Evolutionary conservation across 352 stramenopile species (phyloP), one percentile per base, ranked within the genome.

Genomic region (Globisporangium viniferum): DNA sequence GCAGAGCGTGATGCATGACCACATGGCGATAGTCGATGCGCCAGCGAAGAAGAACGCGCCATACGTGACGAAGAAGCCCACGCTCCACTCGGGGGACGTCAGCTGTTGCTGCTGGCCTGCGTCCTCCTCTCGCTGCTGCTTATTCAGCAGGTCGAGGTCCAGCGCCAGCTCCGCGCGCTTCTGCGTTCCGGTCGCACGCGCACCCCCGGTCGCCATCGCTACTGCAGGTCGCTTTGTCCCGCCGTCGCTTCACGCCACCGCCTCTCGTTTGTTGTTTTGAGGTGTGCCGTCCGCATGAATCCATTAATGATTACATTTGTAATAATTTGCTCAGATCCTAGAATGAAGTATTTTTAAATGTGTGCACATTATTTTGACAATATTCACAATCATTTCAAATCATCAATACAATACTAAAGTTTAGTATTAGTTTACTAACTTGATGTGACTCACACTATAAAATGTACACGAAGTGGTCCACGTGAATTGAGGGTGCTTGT

Each of bases 11-110:
- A 92, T 80, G 62, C 78, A 84, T 44, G 81, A 88, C 86, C 86
- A 94, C 78, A 91, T 91, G 62, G 86, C 80, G 69, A 94, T 82
- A 46, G 72, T 76, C 12, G 82, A 74, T n/a, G 84, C 84, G 22
- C 86, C 86, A 0, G 78, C 79, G 53, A 90, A 90, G 73, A 90
- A 92, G 76, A 94, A 94, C 49, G 82, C 77, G 65, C 74, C 77
- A 69, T 94, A 94, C 31, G 86, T 90, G 67, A 91, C 44, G 48
- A 72, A 73, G 65, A 89, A 88, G 44, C 82, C 82, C 27, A 67
- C 41, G 63, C 66, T 76, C 74, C 65, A 70, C 29, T 64, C 35
- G 18, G 62, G 36, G 15, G 62, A 29, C 59, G 27, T 65, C n/a
- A 65, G 59, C 18, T 46, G 27, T 6, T 44, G 41, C 31, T 44